These are phyloP conservation scores for Cylindrodendrum hubeiense DNA, from an alignment of 2,329 filamentous ascomycete species.

Conservation along the genomic window DNA sequence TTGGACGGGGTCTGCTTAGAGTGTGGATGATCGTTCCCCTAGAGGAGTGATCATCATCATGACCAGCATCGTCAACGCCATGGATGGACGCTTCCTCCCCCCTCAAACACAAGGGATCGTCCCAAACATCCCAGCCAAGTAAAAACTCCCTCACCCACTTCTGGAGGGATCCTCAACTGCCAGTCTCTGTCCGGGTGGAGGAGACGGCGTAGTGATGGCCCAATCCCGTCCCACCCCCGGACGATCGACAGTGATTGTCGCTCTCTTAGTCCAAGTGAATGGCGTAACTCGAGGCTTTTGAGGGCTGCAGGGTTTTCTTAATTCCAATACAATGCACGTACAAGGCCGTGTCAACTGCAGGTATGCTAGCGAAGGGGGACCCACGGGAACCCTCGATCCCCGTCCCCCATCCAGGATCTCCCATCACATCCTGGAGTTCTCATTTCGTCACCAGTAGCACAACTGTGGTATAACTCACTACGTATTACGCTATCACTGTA, in stretches of 20 bases:
- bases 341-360: neutral
- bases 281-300: constrained; percentile 40
- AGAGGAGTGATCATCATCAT: constrained; percentile 10
- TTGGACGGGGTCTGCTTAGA: constrained; percentile 9
- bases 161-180: constrained; percentile 27
- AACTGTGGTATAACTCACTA: neutral
- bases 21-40: constrained; percentile 14
- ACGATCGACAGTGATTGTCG: constrained; percentile 43
- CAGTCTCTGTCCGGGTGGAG: constrained; percentile 7
- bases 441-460: neutral
- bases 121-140: neutral
- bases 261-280: constrained; percentile 39
- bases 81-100: constrained; percentile 1
- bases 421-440: neutral
- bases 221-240: constrained; percentile 34
- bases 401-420: constrained; percentile 4
- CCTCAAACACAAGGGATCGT: neutral
- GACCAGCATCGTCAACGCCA: neutral
- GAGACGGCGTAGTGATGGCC: constrained; percentile 17
- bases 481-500: neutral
- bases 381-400: constrained; percentile 34
- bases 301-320: constrained; percentile 6
- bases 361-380: neutral
- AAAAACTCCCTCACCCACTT: constrained; percentile 25
- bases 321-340: constrained; percentile 2